Conservation (phyloP, 306 rosid genomes). For the Cercis canadensis region DNA sequence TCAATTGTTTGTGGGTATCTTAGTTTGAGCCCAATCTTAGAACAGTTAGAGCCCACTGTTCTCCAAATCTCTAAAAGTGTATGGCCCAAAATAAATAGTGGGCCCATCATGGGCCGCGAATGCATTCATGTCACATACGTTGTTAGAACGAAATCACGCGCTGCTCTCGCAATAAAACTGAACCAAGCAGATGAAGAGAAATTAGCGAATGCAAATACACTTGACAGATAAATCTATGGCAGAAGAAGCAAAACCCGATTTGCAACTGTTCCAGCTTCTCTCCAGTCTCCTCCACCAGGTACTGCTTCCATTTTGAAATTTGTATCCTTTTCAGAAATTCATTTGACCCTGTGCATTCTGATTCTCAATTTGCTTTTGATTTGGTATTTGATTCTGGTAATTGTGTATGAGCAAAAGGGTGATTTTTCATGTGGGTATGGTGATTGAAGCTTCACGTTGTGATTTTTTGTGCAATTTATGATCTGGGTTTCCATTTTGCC, state of each 20-base stretch:
- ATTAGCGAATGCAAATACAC: not conserved
- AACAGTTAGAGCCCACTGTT: no score
- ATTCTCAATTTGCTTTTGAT: slow-evolving; percentile 1
- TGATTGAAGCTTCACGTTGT: not conserved
- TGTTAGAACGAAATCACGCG: not conserved
- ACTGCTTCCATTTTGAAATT: not conserved
- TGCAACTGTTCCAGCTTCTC: slow-evolving; percentile 81
- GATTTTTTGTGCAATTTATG: slow-evolving; percentile 12
- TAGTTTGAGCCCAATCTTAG: no score
- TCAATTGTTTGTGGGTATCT: no score
- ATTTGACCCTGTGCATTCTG: not conserved
- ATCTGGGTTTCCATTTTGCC: slow-evolving; percentile 20
- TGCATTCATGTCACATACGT: not conserved
- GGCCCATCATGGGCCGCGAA: not conserved
- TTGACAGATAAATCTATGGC: slow-evolving; percentile 52
- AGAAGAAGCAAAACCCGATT: slow-evolving; percentile 65
- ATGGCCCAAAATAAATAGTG: no score
- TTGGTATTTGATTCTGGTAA: not conserved
- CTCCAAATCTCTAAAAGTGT: no score
- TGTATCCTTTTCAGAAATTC: not conserved
- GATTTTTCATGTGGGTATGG: slow-evolving; percentile 4
- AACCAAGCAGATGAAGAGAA: not conserved
- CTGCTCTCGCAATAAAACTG: not conserved
- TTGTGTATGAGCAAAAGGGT: not conserved
- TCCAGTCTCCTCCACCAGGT: slow-evolving; percentile 83